Evolutionary conservation across 169 alveolate species (phyloP), one percentile per base, ranked within the genome.

Genomic region (Ichthyophthirius multifiliis): DNA sequence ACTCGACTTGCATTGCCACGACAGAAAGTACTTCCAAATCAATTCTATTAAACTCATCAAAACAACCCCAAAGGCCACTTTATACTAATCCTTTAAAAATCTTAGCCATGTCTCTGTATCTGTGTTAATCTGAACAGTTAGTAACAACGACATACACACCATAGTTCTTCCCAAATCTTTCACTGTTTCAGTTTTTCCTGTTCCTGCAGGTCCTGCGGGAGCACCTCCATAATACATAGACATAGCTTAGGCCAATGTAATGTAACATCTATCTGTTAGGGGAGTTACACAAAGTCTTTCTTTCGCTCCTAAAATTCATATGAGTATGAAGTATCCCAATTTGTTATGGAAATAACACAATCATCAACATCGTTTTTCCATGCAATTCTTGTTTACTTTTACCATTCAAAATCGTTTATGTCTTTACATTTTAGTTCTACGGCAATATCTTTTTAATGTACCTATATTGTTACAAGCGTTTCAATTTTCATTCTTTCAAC

Each of bases 181-280:
- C 46, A 95, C 98, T 23, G 99, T 96, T 88, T 96, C 99, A 44
- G 99, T 97, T 91, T 97, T 97, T 16, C 98, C 97, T 1, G 97
- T 93, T 65, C 98, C 98, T 7, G 97, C 98, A 10, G 98, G 98
- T n/a, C 98, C 97, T 3, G 98, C 99, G 4, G 99, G 99, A 27
- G 99, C 98, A 43, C 99, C 99, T 30, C 99, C 99, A 88, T 95
- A 96, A 88, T 91, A 94, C 99, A 97, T 96, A 65, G 98, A 98
- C 80, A 97, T 90, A 30, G 99, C 99, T 85, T 96, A 96, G 27
- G 99, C 94, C 79, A 96, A 92, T 6, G 99, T 95, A 65, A 96
- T 93, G 76, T 95, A 95, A 84, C 99, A 95, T 89, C 98, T 94
- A 85, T 97, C 98, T 31, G 99, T 97, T 65, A 97, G 88, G 16